Evolutionary conservation across 495 filamentous ascomycete genomes (phyloP).

Genomic region (Penicillium taxi): DNA sequence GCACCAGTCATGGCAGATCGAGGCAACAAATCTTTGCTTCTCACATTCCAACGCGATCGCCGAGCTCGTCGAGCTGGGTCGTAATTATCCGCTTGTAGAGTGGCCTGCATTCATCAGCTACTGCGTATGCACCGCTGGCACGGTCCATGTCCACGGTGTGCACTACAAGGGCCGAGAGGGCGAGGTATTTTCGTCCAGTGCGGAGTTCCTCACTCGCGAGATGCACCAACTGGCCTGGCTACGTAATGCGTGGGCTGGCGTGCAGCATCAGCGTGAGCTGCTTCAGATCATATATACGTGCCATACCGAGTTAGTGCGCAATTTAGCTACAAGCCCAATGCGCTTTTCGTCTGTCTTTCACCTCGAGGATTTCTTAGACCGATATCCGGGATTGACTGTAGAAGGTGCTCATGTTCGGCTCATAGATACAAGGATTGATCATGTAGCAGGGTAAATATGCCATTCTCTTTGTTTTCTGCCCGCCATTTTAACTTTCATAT

Average conservation of each 20-base stretch:
- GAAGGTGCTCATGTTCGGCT: constrained; percentile 51
- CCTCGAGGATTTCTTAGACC: constrained; percentile 78
- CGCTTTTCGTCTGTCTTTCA: constrained; percentile 73
- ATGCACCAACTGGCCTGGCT: constrained; percentile 72
- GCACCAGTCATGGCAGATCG: constrained; percentile 86
- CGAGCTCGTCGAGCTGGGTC: constrained; percentile 71
- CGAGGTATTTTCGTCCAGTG: constrained; percentile 56
- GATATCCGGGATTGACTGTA: constrained; percentile 51
- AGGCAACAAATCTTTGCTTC: constrained; percentile 79
- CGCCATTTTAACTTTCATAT: not conserved
- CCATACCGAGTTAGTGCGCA: constrained; percentile 66
- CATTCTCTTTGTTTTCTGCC: not conserved
- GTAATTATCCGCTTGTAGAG: constrained; percentile 55
- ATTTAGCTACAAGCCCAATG: constrained; percentile 54
- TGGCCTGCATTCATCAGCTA: constrained; percentile 80
- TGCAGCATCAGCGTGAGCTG: constrained; percentile 71
- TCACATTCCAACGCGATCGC: constrained; percentile 80
- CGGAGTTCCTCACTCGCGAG: constrained; percentile 65
- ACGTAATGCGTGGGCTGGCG: constrained; percentile 63
- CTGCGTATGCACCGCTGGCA: constrained; percentile 74
- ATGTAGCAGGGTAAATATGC: constrained; percentile 36
- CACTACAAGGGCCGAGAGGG: constrained; percentile 63
- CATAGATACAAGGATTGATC: constrained; percentile 44
- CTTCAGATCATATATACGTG: constrained; percentile 64
- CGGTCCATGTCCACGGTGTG: constrained; percentile 76